These are phyloP conservation scores for Backusella luteola DNA, from an alignment of 192 early-diverging fungal genomes.

Conservation along the genomic window DNA sequence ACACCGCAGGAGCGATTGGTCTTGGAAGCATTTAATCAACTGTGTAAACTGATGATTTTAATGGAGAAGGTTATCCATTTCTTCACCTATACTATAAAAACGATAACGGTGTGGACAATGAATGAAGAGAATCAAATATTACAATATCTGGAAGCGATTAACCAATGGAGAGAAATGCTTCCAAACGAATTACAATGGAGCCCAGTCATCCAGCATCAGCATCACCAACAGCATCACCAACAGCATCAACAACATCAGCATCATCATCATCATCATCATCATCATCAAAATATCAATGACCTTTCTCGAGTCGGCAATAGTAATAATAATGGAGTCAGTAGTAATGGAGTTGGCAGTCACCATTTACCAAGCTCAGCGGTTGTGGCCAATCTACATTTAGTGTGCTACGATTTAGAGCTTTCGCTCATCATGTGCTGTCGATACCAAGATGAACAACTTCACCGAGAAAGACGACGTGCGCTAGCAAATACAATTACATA, in stretches of 20 bases:
- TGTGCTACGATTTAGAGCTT: slow-evolving; percentile 31
- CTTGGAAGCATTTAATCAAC: slow-evolving; percentile 30
- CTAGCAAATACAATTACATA: slow-evolving; percentile 33
- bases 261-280: not conserved
- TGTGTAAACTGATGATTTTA: slow-evolving; percentile 29
- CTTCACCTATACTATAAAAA: slow-evolving; percentile 14
- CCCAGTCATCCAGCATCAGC: not conserved
- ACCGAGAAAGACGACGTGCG: slow-evolving; percentile 17
- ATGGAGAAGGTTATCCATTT: slow-evolving; percentile 25
- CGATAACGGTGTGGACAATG: slow-evolving; percentile 13
- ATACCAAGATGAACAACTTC: slow-evolving; percentile 20
- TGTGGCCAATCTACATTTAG: slow-evolving; percentile 29
- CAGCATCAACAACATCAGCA: not conserved
- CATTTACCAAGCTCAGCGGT: slow-evolving; percentile 18
- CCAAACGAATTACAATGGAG: slow-evolving; percentile 24
- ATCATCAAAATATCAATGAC: slow-evolving; percentile 5
- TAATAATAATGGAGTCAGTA: not conserved
- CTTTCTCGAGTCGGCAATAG: not conserved
- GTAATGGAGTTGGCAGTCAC: not conserved
- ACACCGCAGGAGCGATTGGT: slow-evolving; percentile 20
- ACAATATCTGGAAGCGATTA: slow-evolving; percentile 22
- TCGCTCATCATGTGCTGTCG: slow-evolving; percentile 26
- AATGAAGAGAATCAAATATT: slow-evolving; percentile 19
- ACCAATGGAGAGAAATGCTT: slow-evolving; percentile 21
- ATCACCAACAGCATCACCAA: not conserved